Conservation (phyloP, 2,329 filamentous ascomycete species). For the Trichoderma semiorbis region DNA sequence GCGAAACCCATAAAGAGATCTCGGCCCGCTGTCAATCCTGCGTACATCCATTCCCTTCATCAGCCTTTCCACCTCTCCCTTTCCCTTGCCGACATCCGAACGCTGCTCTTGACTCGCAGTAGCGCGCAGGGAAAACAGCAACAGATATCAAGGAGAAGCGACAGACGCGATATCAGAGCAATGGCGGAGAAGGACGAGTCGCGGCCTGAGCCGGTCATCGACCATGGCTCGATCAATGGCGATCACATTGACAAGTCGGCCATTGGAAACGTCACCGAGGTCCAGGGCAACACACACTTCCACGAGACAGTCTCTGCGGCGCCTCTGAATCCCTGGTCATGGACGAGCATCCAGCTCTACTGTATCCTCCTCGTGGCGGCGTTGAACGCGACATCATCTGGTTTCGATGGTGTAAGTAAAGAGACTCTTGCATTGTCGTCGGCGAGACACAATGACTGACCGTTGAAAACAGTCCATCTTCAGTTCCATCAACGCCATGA, state of each 20-base stretch:
- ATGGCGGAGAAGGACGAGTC: conserved; percentile 16
- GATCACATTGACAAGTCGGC: conserved; percentile 23
- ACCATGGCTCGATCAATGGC: conserved; percentile 19
- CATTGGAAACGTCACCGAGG: conserved; percentile 25
- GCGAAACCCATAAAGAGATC: conserved; percentile 11
- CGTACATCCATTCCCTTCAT: not conserved
- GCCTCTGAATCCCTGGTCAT: conserved; percentile 32
- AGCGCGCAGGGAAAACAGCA: not conserved
- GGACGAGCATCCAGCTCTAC: conserved; percentile 36
- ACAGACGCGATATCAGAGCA: not conserved
- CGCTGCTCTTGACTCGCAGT: not conserved
- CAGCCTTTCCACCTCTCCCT: not conserved
- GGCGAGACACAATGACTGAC: not conserved
- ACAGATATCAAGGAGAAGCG: not conserved
- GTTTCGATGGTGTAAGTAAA: conserved; percentile 35
- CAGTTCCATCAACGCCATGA: conserved; percentile 33
- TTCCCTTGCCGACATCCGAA: not conserved
- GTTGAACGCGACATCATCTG: conserved; percentile 37
- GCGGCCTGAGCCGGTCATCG: conserved; percentile 5
- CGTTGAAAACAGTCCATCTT: conserved; percentile 26
- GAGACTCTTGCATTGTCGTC: not conserved
- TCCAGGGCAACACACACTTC: conserved; percentile 30
- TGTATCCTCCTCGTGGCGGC: conserved; percentile 35
- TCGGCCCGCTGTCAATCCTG: conserved; percentile 4
- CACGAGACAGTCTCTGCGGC: conserved; percentile 29